Evolutionary conservation across 352 stramenopile genomes (phyloP), one percentile per base, ranked within the genome.

Genomic region (Pythium rhizo-oryzae): DNA sequence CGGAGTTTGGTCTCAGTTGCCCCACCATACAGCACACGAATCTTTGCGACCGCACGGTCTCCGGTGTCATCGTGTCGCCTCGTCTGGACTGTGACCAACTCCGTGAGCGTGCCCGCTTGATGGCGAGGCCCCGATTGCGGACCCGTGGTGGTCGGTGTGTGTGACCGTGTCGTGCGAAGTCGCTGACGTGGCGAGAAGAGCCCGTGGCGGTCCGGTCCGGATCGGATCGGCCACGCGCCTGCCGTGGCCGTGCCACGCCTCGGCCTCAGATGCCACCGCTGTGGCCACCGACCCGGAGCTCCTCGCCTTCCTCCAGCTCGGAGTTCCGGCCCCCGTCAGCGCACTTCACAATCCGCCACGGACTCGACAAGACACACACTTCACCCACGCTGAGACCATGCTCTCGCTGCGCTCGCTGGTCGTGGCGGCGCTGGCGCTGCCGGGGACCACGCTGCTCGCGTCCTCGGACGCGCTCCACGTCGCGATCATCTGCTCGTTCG

Each of bases 401-500:
- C 35, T 67, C 23, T 47, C 33, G 21, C 46, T 70, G 0, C 53
- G 43, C 23, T 57, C 63, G 18, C 44, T 70, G 8, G 35, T 33
- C 30, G 46, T 50, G 8, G 54, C 54, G 33, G 57, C 56, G 8
- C 41, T 66, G 21, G 46, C 21, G 13, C 18, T 70, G 21, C 55
- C 56, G 8, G 63, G 46, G 24, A 46, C 64, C 18, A 21, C 13
- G 53, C 53, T 59, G 21, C 9, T 63, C 4, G 21, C 57, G 39
- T 30, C 35, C 47, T 33, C 64, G n/a, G 33, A 62, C 21, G 65
- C 65, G 58, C 57, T 72, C 13, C 50, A 72, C 53, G 59, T 72
- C 30, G 65, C 65, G 9, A 72, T 72, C 66, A 55, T 72, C 44
- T 63, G 52, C 37, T 66, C 66, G 21, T 72, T 72, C 30, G 66